phyloP scores from a whole-genome alignment of 192 early-diverging fungal genomes.

The Coemansia erecta region DNA sequence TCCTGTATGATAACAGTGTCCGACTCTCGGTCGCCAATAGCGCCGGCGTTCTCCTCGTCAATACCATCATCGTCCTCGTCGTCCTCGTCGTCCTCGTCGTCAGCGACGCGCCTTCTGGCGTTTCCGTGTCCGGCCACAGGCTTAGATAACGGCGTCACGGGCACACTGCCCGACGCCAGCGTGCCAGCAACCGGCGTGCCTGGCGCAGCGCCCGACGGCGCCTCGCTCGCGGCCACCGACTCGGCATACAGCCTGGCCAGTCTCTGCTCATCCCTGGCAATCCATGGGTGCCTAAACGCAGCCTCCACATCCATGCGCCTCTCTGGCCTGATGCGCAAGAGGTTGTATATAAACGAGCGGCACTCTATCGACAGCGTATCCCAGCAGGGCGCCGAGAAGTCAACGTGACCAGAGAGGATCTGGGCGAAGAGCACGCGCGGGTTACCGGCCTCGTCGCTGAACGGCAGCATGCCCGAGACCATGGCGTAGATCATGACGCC shows the following conservation, averaged over 20 bases:
- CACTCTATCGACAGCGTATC: conserved; percentile 42
- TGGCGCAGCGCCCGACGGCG: background rate
- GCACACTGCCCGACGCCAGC: too few species aligned
- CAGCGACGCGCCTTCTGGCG: background rate
- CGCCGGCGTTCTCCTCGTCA: conserved; percentile 1
- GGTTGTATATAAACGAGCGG: conserved; percentile 39
- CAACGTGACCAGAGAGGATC: conserved; percentile 48
- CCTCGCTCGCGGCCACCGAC: conserved; percentile 6
- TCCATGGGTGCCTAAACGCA: conserved; percentile 60
- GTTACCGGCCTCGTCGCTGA: conserved; percentile 45
- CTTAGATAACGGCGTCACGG: conserved; percentile 7
- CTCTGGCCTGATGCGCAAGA: conserved; percentile 45
- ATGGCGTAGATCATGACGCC: conserved; percentile 84
- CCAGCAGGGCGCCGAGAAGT: conserved; percentile 53
- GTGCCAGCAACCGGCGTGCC: conserved; percentile 8
- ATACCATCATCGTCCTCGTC: conserved; percentile 2
- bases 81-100: conserved; percentile 4
- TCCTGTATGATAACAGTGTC: background rate
- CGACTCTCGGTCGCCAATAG: background rate
- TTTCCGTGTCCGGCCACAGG: background rate
- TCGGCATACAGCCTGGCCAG: conserved; percentile 51
- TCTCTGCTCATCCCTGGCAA: conserved; percentile 35
- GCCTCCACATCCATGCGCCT: conserved; percentile 55
- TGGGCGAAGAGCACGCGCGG: conserved; percentile 42
- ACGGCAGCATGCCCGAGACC: conserved; percentile 56